These are phyloP conservation scores for Entomortierella beljakovae DNA, from an alignment of 192 early-diverging fungal species.

Conservation along the genomic window DNA sequence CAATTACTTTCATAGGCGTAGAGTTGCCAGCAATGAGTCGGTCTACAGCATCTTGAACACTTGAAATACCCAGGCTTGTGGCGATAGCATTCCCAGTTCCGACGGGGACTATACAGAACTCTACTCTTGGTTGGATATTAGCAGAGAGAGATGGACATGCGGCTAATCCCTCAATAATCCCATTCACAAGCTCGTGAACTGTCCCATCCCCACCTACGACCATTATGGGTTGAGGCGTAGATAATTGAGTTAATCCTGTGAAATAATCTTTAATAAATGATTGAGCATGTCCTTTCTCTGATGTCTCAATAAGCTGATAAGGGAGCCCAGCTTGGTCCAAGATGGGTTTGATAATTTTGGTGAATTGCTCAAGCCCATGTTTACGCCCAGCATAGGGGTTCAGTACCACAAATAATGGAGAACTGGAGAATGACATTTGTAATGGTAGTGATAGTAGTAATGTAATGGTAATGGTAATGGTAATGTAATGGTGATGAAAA, in stretches of 20 bases:
- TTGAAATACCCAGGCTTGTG: conserved; percentile 47
- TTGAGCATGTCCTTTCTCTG: conserved; percentile 13
- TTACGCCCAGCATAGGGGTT: conserved; percentile 53
- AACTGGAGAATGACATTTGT: conserved; percentile 1
- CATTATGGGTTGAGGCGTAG: too few relatives aligned
- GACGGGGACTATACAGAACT: conserved; percentile 53
- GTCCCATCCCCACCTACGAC: conserved; percentile 65
- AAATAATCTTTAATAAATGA: conserved; percentile 25
- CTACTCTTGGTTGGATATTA: conserved; percentile 7
- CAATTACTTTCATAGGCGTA: conserved; percentile 36
- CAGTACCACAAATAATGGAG: conserved; percentile 40
- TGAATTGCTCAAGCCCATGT: conserved; percentile 12
- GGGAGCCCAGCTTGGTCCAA: conserved; percentile 18
- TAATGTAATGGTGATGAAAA: too few relatives aligned
- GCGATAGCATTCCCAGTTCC: conserved; percentile 65
- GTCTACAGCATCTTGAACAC: conserved; percentile 43
- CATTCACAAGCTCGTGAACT: conserved; percentile 62
- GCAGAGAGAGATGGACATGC: background rate
- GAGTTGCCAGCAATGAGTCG: conserved; percentile 38
- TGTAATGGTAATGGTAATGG: background rate
- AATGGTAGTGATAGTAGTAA: background rate
- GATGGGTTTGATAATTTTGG: conserved; percentile 45
- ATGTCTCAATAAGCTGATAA: conserved; percentile 23
- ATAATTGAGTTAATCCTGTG: conserved; percentile 23
- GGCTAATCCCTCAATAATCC: conserved; percentile 38